Percentiles rank a stretch among this genome's conserved stretches.
These are phyloP conservation scores for Phalaenopsis hybrid DNA, from an alignment of 116 monocot species.

Conservation along the genomic window DNA sequence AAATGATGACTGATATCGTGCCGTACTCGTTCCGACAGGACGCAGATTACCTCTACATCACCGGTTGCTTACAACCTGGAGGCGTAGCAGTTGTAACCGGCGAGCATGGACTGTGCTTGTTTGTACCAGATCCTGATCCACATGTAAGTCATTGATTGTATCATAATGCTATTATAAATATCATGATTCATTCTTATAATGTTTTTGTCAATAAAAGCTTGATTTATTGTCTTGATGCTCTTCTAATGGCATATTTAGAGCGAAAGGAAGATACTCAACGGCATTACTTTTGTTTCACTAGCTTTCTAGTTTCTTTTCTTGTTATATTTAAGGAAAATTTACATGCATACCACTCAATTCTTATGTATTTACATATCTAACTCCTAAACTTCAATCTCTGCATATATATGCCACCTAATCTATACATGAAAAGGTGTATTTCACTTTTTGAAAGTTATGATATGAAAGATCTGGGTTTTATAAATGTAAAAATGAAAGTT, in stretches of 20 bases:
- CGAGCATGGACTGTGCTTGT: slow-evolving; percentile 80
- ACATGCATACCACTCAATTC: no score
- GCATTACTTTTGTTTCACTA: background rate
- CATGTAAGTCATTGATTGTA: slow-evolving; percentile 36
- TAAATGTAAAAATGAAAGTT: no score
- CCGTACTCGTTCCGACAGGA: slow-evolving; percentile 90
- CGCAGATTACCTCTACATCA: slow-evolving; percentile 81
- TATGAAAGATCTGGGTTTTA: no score
- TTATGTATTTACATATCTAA: no score
- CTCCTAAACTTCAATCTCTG: no score
- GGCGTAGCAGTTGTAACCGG: slow-evolving; percentile 70
- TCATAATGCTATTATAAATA: background rate
- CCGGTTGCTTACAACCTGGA: slow-evolving; percentile 89
- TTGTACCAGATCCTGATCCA: slow-evolving; percentile 80
- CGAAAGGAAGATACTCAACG: background rate
- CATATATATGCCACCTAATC: no score
- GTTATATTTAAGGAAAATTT: no score
- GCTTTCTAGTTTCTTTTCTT: background rate
- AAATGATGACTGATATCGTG: slow-evolving; percentile 99
- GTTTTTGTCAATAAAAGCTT: background rate
- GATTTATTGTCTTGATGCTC: background rate
- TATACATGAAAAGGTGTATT: no score
- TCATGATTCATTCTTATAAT: background rate
- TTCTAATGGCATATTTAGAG: background rate
- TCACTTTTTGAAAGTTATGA: no score